Evolutionary conservation across 73 alveolate species (phyloP).

Genomic region (Paramecium sexaurelia): DNA sequence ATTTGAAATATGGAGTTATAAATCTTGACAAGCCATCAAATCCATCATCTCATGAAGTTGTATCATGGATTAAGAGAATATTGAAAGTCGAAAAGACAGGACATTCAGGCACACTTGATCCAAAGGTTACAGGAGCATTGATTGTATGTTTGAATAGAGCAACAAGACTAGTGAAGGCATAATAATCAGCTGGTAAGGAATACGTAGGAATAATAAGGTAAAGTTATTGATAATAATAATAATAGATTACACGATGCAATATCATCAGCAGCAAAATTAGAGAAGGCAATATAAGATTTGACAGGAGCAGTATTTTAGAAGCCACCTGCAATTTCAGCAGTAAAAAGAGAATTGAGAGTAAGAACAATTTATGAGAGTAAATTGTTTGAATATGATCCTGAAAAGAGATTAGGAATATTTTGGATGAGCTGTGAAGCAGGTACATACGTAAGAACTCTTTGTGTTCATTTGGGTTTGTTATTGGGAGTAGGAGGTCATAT

Average conservation of each 20-base stretch:
- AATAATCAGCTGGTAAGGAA: constrained; percentile 94
- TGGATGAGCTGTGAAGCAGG: constrained; percentile 99
- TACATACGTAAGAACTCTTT: constrained; percentile 98
- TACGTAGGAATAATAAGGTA: constrained; percentile 98
- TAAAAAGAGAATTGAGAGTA: constrained; percentile 98
- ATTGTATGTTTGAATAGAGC: constrained; percentile 99
- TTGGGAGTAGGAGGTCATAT: constrained; percentile 99
- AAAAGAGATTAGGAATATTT: constrained; percentile 94
- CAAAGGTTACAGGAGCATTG: constrained; percentile 99
- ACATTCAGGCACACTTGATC: constrained; percentile 99
- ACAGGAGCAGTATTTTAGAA: constrained; percentile 96
- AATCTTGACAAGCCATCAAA: constrained; percentile 99
- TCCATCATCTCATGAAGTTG: constrained; percentile 99
- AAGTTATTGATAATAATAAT: constrained; percentile 34
- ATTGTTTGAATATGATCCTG: constrained; percentile 95
- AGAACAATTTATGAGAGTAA: constrained; percentile 97
- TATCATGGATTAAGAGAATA: constrained; percentile 98
- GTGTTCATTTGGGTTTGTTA: constrained; percentile 99
- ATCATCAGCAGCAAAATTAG: constrained; percentile 68
- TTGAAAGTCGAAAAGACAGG: constrained; percentile 99
- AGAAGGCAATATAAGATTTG: constrained; percentile 90
- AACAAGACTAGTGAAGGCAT: constrained; percentile 98
- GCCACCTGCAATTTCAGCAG: constrained; percentile 99
- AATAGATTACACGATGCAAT: constrained; percentile 66
- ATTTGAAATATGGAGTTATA: constrained; percentile 97